phyloP scores from a whole-genome alignment of 2,329 filamentous ascomycete species.

The Neopestalotiopsis clavispora region DNA sequence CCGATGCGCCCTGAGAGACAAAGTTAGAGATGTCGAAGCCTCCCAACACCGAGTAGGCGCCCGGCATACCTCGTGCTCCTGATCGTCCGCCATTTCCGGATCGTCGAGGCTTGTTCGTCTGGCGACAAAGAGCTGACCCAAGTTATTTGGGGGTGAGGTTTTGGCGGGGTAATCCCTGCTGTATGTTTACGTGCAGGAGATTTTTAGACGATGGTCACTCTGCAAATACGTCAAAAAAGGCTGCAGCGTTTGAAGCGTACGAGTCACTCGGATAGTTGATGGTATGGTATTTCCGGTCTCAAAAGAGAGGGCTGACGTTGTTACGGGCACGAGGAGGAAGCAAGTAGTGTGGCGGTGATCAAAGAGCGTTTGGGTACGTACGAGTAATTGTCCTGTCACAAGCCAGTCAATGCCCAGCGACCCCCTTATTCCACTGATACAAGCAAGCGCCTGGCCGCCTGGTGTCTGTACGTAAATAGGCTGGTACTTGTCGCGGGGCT shows the following conservation, averaged over 20 bases:
- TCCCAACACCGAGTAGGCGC: background rate
- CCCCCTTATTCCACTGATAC: slow-evolving; percentile 1
- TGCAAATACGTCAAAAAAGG: background rate
- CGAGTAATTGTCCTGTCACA: slow-evolving; percentile 1
- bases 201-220: background rate
- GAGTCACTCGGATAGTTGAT: background rate
- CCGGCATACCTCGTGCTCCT: slow-evolving; percentile 37
- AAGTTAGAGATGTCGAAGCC: background rate
- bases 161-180: background rate
- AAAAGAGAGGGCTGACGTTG: background rate
- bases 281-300: background rate
- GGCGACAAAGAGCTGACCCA: background rate
- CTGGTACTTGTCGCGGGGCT: background rate
- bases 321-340: background rate
- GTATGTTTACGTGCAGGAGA: background rate
- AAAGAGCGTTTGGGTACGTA: background rate
- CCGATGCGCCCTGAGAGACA: background rate
- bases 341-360: background rate
- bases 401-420: background rate
- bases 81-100: slow-evolving; percentile 34
- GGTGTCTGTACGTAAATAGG: background rate
- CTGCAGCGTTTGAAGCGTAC: background rate
- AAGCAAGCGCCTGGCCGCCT: background rate
- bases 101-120: background rate
- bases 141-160: background rate